Conservation (phyloP, 2,329 filamentous ascomycete species). For the Fusarium papillatum region DNA sequence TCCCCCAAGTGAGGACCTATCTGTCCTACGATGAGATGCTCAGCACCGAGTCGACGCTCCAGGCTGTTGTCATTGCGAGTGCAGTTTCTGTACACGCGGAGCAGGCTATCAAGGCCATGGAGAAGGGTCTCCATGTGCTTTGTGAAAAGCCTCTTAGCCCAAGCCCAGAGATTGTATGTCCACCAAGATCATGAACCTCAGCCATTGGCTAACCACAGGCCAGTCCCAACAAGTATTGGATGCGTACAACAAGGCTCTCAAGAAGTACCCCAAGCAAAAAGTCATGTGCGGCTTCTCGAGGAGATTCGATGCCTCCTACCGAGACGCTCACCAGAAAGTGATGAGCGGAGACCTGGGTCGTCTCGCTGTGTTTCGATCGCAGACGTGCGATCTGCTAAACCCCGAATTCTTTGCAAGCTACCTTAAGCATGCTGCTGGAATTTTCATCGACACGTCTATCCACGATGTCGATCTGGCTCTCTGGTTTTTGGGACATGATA, state of each 20-base stretch:
- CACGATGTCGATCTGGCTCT: background rate
- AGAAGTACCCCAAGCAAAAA: background rate
- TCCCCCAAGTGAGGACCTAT: background rate
- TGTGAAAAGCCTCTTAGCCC: background rate
- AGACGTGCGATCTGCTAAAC: background rate
- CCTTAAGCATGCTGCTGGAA: background rate
- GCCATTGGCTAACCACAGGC: background rate
- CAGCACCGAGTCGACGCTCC: background rate
- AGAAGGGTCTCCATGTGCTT: background rate
- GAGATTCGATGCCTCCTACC: slow-evolving; percentile 2
- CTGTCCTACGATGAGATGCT: slow-evolving; percentile 3
- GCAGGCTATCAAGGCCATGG: background rate
- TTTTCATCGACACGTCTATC: background rate
- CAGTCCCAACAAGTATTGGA: slow-evolving; percentile 1
- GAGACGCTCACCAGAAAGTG: slow-evolving; percentile 3
- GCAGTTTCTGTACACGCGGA: background rate
- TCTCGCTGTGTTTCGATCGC: background rate
- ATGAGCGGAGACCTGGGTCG: background rate
- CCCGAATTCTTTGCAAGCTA: background rate
- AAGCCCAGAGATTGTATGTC: background rate
- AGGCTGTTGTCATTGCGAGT: background rate
- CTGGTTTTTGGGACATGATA: background rate
- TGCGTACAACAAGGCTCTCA: background rate
- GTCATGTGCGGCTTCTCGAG: slow-evolving; percentile 2
- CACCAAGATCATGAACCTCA: background rate